A percentile compares a stretch with the other conserved stretches of the same genome.
Evolutionary conservation across 2,329 filamentous ascomycete species (phyloP).

Genomic region (Ophiostoma angusticollis): DNA sequence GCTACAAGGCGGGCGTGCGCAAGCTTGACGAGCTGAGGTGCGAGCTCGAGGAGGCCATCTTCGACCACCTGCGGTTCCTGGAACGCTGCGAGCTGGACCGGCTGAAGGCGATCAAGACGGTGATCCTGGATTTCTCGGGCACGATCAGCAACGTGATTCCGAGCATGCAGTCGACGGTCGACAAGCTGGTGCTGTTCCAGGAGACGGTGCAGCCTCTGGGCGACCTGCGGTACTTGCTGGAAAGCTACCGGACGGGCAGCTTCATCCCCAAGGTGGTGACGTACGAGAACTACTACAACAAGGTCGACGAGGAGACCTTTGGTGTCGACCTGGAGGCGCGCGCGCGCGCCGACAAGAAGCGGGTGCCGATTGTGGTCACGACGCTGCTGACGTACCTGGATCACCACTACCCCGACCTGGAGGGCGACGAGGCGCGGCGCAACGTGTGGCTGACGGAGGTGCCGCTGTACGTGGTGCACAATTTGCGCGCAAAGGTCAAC

Average conservation of each 20-base stretch:
- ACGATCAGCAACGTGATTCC: slow-evolving; percentile 97
- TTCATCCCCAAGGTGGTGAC: slow-evolving; percentile 83
- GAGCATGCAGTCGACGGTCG: slow-evolving; percentile 85
- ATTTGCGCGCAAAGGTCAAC: slow-evolving; percentile 71
- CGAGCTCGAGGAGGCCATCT: slow-evolving; percentile 89
- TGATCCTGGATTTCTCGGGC: slow-evolving; percentile 93
- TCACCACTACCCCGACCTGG: slow-evolving; percentile 91
- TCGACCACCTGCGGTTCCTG: slow-evolving; percentile 86
- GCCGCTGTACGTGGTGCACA: slow-evolving; percentile 70
- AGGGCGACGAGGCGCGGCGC: slow-evolving; percentile 85
- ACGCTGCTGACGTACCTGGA: slow-evolving; percentile 90
- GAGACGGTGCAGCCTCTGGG: slow-evolving; percentile 92
- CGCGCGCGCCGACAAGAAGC: slow-evolving; percentile 85
- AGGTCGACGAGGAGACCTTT: slow-evolving; percentile 93
- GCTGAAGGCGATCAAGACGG: slow-evolving; percentile 94
- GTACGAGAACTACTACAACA: slow-evolving; percentile 99
- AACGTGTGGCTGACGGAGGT: slow-evolving; percentile 93
- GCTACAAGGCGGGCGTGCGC: slow-evolving; percentile 76
- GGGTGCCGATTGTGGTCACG: slow-evolving; percentile 84
- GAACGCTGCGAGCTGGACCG: slow-evolving; percentile 94
- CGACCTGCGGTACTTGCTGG: slow-evolving; percentile 83
- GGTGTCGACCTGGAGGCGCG: slow-evolving; percentile 95
- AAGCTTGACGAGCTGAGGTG: slow-evolving; percentile 85
- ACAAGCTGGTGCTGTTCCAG: slow-evolving; percentile 98
- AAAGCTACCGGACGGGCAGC: slow-evolving; percentile 91